Percentiles rank a stretch among this genome's conserved stretches.
Conservation (phyloP, 257 asterid genomes). For the Salvia rosmarinus region DNA sequence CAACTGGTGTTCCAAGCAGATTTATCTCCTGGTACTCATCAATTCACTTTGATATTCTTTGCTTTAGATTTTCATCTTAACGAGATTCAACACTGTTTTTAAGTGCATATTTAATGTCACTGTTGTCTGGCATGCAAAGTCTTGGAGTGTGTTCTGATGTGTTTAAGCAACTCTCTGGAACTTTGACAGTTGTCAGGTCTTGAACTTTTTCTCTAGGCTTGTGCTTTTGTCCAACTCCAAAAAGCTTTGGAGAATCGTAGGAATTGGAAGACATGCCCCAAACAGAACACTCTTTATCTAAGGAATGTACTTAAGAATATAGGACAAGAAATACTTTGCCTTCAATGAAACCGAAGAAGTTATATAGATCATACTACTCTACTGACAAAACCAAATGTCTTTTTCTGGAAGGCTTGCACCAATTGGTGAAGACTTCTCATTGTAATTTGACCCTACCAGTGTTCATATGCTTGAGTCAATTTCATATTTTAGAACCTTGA, state of each 20-base stretch:
- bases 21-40: conserved; percentile 65
- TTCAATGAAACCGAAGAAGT: no score
- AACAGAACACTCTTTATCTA: background rate
- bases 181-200: background rate
- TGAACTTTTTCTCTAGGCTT: conserved; percentile 3
- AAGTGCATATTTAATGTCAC: background rate
- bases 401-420: no score
- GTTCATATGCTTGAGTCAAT: no score
- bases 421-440: no score
- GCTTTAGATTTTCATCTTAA: background rate
- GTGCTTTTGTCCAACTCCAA: conserved; percentile 2
- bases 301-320: background rate
- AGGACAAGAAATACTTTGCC: background rate
- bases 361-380: no score
- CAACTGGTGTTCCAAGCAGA: conserved; percentile 87
- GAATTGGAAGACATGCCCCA: background rate
- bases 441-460: no score
- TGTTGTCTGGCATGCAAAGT: background rate
- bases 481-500: no score
- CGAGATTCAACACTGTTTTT: conserved; percentile 13
- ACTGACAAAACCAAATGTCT: no score
- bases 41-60: conserved; percentile 12
- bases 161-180: background rate
- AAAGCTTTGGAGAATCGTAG: background rate
- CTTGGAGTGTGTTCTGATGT: background rate